Base-by-base conservation (phyloP, 768 basidiomycete species). In the Amanita exitialis region DNA sequence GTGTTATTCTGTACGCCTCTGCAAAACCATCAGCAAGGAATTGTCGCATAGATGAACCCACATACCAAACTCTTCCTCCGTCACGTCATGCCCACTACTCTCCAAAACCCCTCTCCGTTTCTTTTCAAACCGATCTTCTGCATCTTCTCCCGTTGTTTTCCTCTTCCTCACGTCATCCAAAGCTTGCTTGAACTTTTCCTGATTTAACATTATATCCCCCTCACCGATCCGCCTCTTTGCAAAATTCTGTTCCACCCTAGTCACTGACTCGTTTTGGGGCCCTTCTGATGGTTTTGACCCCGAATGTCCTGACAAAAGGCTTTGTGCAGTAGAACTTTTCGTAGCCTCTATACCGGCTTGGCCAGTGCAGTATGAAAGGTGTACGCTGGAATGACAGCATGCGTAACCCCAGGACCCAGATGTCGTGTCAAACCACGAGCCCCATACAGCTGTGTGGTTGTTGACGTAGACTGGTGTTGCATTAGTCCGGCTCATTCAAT, bases 381-480 rank as follows among this genome's bases (percentile, higher is more conserved):
- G 86, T 25, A 91, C 71, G 41, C 62, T 74, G 8, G 92, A 93
- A 61, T 96, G 94, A 61, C 96, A 99, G 65, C 96, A 99, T 23
- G 80, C 85, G 65, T 86, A 99, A 34, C 96, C 96, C 96, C 96
- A 99, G 53, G 71, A 62, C 12, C 83, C 79, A 2, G 77, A 74
- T 10, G 78, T 69, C 13, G 70, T 54, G 57, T 89, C 82, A 64
- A 89, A 98, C 82, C 83, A 98, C 39, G 96, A 99, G 41, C 96
- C 96, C 96, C 96, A 99, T n/a, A 97, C 83, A 4, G 81, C 73
- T 0, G 86, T 92, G 61, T 99, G 96, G 61, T 99, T 99, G 66
- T 93, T 94, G 60, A 87, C 70, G 58, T 78, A 84, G 6, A 93
- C 93, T 97, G 56, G 1, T 56, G 16, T 6, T 18, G 51, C 18